Evolutionary conservation across 169 alveolate species (phyloP), one percentile per base, ranked within the genome.

Genomic region (Plasmodium fragile): DNA sequence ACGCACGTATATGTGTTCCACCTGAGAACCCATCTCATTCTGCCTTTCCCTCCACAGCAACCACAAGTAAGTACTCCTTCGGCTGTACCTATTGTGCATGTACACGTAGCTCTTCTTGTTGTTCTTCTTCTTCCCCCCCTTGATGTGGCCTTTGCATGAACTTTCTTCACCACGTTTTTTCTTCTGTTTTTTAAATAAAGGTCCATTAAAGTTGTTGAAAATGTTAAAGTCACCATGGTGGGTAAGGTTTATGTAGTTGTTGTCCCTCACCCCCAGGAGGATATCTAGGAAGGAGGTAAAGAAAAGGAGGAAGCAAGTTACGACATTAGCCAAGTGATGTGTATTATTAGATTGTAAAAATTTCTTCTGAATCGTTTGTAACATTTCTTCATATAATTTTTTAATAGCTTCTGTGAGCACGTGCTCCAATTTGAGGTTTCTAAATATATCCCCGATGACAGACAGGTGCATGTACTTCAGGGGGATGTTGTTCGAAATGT

Each of bases 401-500:
- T 77, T 78, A 36, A 89, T 18, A 39, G 81, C 78, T 25, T 77
- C 65, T 89, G 6, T 41, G 45, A 89, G 16, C 18, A 89, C 65
- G 70, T 78, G 89, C 45, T 89, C 78, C 49, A 89, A 89, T 11
- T 89, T 89, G 36, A 89, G 81, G 72, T 32, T 22, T 41, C 49
- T 77, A 78, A 89, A 89, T 3, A 89, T 89, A 18, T 77, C 87
- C 3, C 77, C 70, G 41, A 89, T 89, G 34, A 89, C 80, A 32
- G 82, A 89, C 43, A 89, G 71, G 81, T 89, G 94, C 11, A 89
- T 89, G 49, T 89, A 89, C 55, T 89, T 89, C 81, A 89, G 18
- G 45, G 94, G 94, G 11, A 89, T 72, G 10, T 25, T 89, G n/a
- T 78, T 89, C 16, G 65, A 89, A 5, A 77, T 78, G 18, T 78